These are phyloP conservation scores for Amniculicola lignicola DNA, from an alignment of 495 filamentous ascomycete genomes.

Conservation along the genomic window DNA sequence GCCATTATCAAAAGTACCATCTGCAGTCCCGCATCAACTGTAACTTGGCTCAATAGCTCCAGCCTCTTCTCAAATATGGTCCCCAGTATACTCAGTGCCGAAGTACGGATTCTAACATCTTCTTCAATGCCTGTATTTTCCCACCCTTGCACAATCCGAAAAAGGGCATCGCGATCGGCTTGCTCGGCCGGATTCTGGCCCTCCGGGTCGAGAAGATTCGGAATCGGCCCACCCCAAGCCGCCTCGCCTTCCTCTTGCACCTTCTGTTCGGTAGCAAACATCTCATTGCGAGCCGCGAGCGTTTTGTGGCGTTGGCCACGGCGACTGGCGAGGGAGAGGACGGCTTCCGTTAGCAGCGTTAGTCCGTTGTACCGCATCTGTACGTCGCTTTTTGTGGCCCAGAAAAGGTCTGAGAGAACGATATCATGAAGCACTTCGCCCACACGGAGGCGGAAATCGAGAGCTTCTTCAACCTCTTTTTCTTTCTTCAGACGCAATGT, in stretches of 20 bases:
- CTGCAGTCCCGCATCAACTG: conserved; percentile 61
- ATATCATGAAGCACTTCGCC: conserved; percentile 26
- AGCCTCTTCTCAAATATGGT: conserved; percentile 62
- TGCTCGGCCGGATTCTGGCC: conserved; percentile 42
- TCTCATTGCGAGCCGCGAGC: conserved; percentile 51
- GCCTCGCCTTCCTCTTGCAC: conserved; percentile 49
- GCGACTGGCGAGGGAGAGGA: conserved; percentile 65
- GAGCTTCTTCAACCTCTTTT: conserved; percentile 45
- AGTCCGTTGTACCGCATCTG: background rate
- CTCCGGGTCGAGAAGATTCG: conserved; percentile 41
- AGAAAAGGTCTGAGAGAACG: conserved; percentile 43
- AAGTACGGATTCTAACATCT: conserved; percentile 73
- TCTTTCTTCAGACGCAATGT: conserved; percentile 48
- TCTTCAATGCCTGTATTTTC: conserved; percentile 64
- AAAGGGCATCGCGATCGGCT: conserved; percentile 39
- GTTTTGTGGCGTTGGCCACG: conserved; percentile 55
- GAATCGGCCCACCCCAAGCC: conserved; percentile 53
- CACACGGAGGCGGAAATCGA: conserved; percentile 32
- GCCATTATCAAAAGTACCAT: conserved; percentile 63
- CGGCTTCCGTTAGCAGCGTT: conserved; percentile 55
- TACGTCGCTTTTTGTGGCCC: conserved; percentile 50
- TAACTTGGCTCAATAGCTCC: conserved; percentile 52
- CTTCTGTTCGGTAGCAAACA: conserved; percentile 48
- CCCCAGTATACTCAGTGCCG: conserved; percentile 71
- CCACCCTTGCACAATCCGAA: conserved; percentile 72